Base-by-base conservation (phyloP, 1,284 basidiomycete genomes). In the Austroboletus niveus region DNA sequence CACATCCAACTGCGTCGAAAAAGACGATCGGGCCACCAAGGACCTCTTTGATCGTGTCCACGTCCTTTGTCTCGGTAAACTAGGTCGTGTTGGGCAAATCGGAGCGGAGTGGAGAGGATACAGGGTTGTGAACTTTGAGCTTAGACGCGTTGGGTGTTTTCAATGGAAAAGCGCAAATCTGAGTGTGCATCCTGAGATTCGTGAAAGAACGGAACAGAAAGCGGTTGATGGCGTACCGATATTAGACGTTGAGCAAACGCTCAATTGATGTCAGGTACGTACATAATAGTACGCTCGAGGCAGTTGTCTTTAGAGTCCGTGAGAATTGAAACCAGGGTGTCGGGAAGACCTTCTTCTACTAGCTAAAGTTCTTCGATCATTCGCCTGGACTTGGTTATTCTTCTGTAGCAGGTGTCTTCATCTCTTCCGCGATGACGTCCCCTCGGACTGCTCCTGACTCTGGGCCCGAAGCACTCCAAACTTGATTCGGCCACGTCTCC, bases 1-100 rank as follows among this genome's bases (percentile, higher is more conserved):
- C 92, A 58, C 89, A 92, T 0, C 94, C 94, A 1, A 92, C 84
- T 0, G 94, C 98, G 66, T 99, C 96, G 61, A 93, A 93, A 67
- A 98, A 97, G 0, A 96, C 84, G 0, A 98, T 82, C 0, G 92
- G 89, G 0, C 81, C 88, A 0, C 77, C 78, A 5, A 97, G 72
- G 1, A 82, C 70, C 46, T 93, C 92, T 56, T 82, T 80, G 35
- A 57, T 11, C 2, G 66, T 74, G 36, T 84, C 79, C 24, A 83
- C 86, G 20, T 89, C 87, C 46, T 75, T 76, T 9, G 72, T 70
- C 8, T 72, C 70, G 0, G 72, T 69, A 30, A 72, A 69, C 5
- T 69, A 63, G 51, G 75, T 48, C 31, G 64, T 60, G 15, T 74
- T 81, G 0, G 86, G 79, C 0, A 98, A 72, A 63, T 94, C 92